Base-by-base conservation (phyloP, 176 grass and related monocot species). In the sorghum (Sorghum bicolor) region DNA sequence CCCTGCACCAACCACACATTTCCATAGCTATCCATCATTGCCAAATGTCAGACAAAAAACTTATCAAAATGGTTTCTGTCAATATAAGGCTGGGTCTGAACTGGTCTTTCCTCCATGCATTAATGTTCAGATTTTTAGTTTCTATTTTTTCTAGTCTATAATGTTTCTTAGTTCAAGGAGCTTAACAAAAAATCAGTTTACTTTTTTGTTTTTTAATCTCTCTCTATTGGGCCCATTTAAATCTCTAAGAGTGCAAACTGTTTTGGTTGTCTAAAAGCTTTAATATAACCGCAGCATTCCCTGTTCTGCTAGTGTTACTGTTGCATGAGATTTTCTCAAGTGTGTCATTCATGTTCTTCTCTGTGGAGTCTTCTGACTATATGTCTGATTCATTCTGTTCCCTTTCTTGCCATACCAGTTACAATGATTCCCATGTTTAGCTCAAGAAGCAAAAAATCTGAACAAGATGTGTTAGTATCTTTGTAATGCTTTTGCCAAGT, bases 1-100 rank as follows among this genome's bases (percentile, higher is more conserved):
- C 84, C 80, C 38, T 74, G n/a, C 29, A 81, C 68, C 74, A 86
- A 80, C 81, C 61, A 62, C 31, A 70, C 31, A 1, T 83, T 61
- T 69, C 60, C 36, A 36, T 86, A 45, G 70, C 43, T 86, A 73
- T 28, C 45, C 55, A 73, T 80, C 28, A 57, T 79, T 65, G 29
- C 48, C 48, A 2, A 47, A 68, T 83, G 34, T 67, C 12, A 30
- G 44, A 62, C 45, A 74, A 48, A 68, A 71, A 74, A 44, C 48
- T 80, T 75, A 80, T 70, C 32, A 31, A 80, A 62, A 90, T 41
- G 20, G 22, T 64, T 19, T 45, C 10, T 61, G 33, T 63, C 84
- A 64, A 79, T 24, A 86, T 12, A 69, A 52, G 28, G 36, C 33
- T 78, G 72, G 28, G 10, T 82, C 38, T 41, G 15, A 74, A 17